phyloP scores from a whole-genome alignment of 2,329 filamentous ascomycete species.

The Ascomycota sp. region DNA sequence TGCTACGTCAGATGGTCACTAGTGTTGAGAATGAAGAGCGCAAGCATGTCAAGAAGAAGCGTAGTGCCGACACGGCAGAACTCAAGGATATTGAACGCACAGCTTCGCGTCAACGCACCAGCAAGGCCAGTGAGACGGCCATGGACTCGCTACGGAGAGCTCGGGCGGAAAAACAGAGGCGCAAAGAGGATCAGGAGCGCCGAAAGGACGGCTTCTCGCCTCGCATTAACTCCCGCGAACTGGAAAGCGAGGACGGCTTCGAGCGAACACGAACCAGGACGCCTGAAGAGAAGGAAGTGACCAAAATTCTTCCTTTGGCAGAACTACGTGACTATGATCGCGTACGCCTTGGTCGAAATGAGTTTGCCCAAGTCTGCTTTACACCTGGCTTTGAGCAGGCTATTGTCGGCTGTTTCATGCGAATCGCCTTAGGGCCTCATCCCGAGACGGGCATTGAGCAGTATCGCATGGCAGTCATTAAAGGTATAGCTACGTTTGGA shows the following conservation, averaged over 20 bases:
- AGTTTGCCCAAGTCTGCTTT: constrained; percentile 83
- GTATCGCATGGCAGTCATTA: constrained; percentile 79
- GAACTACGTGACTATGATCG: constrained; percentile 68
- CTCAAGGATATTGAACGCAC: constrained; percentile 58
- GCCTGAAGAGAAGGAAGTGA: constrained; percentile 38
- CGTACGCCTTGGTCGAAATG: constrained; percentile 61
- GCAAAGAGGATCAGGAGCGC: constrained; percentile 33
- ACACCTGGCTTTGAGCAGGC: constrained; percentile 73
- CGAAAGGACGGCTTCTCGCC: constrained; percentile 30
- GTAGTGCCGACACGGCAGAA: constrained; percentile 62
- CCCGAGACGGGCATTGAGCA: constrained; percentile 49
- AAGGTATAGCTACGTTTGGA: constrained; percentile 31
- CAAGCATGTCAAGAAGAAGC: constrained; percentile 36
- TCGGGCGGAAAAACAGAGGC: constrained; percentile 36
- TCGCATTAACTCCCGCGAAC: constrained; percentile 20
- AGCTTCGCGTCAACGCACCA: constrained; percentile 48
- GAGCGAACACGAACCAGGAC: constrained; percentile 34
- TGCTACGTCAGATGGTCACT: constrained; percentile 57
- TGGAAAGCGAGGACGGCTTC: constrained; percentile 66
- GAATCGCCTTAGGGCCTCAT: constrained; percentile 66
- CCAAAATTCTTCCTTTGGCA: constrained; percentile 49
- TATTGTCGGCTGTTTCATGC: constrained; percentile 67
- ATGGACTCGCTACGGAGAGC: constrained; percentile 50
- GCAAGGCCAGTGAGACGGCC: constrained; percentile 26
- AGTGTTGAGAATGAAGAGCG: constrained; percentile 43